A percentile compares a stretch with the other conserved stretches of the same genome.
phyloP scores from a whole-genome alignment of 2,329 filamentous ascomycete species.

The Aureobasidium sp. region DNA sequence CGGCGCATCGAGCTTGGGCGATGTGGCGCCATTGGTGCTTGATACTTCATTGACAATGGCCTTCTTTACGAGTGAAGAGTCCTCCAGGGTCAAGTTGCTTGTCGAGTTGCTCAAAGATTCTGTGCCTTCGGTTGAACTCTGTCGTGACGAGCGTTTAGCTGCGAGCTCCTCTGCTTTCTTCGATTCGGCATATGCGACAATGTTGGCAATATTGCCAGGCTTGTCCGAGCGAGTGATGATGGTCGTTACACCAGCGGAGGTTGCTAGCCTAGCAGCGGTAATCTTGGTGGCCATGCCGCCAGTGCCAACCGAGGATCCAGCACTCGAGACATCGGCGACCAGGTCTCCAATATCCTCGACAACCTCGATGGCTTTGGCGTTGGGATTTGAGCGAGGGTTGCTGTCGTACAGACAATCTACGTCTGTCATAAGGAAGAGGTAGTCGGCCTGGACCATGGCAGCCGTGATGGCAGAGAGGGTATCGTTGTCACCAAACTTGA shows the following conservation, averaged over 20 bases:
- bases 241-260: slow-evolving; percentile 89
- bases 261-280: slow-evolving; percentile 82
- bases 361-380: slow-evolving; percentile 84
- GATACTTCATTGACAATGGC: slow-evolving; percentile 19
- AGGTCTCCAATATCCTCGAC: slow-evolving; percentile 81
- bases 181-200: slow-evolving; percentile 72
- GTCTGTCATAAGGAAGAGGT: slow-evolving; percentile 97
- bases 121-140: background rate
- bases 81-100: slow-evolving; percentile 13
- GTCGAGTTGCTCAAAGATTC: slow-evolving; percentile 19
- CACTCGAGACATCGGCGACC: slow-evolving; percentile 82
- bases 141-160: slow-evolving; percentile 2
- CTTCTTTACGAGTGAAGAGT: slow-evolving; percentile 19
- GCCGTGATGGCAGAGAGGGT: slow-evolving; percentile 94
- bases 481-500: slow-evolving; percentile 99
- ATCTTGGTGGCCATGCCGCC: slow-evolving; percentile 99
- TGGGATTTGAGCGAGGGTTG: slow-evolving; percentile 77
- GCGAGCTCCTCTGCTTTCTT: slow-evolving; percentile 38
- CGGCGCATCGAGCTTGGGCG: slow-evolving; percentile 27
- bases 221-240: slow-evolving; percentile 92
- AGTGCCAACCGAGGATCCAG: slow-evolving; percentile 82
- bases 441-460: slow-evolving; percentile 93
- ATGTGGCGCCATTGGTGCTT: slow-evolving; percentile 21
- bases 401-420: slow-evolving; percentile 97
- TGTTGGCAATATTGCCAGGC: slow-evolving; percentile 82